Conservation (phyloP, 257 asterid species). For the Petunia secreta region DNA sequence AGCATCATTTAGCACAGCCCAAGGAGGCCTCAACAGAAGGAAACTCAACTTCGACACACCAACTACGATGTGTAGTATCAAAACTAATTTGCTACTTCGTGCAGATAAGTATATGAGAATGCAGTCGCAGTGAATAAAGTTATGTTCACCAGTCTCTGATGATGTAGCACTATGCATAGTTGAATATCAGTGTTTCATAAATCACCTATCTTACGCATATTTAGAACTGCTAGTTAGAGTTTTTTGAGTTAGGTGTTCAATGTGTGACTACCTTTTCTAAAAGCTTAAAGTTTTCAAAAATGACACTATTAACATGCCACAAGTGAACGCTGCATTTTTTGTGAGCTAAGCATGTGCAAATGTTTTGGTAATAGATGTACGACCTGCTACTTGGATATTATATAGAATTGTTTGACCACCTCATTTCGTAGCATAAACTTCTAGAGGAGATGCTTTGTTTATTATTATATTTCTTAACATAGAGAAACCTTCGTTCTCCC, state of each 20-base stretch:
- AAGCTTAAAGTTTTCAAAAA: background rate
- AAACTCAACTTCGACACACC: background rate
- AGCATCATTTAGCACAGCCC: background rate
- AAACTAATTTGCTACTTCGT: background rate
- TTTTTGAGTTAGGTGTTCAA: background rate
- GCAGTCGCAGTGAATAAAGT: constrained; percentile 14
- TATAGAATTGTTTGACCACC: background rate
- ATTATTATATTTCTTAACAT: background rate
- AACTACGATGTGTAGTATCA: background rate
- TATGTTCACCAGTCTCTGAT: background rate
- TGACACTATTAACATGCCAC: background rate
- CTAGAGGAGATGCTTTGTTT: background rate
- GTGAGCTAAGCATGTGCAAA: background rate
- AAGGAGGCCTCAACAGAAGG: background rate
- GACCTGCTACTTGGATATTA: background rate
- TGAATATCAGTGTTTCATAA: constrained; percentile 10
- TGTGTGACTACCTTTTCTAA: background rate
- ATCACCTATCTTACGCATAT: background rate
- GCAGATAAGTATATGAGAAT: background rate
- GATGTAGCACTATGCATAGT: constrained; percentile 12
- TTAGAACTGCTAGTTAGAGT: background rate
- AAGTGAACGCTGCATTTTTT: background rate
- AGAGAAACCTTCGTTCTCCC: background rate
- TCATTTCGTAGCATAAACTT: background rate
- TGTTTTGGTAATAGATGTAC: background rate